Percentiles rank a stretch among this genome's conserved stretches.
These are phyloP conservation scores for Leccinum variicolor DNA, from an alignment of 768 basidiomycete species.

Conservation along the genomic window DNA sequence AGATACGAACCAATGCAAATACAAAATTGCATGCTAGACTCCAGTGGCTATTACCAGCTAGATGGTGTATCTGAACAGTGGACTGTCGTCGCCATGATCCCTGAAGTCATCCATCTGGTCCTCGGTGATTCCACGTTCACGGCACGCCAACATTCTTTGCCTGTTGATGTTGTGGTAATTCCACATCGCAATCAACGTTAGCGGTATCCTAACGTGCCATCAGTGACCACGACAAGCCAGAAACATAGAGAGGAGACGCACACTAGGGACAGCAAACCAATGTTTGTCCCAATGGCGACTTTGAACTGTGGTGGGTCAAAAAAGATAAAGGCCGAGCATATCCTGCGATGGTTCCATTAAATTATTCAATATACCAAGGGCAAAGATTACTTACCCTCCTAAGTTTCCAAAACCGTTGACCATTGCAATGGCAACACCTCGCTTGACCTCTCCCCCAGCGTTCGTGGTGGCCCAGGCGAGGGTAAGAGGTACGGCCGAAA, in stretches of 20 bases:
- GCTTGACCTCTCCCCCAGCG: conserved; percentile 51
- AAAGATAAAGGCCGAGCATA: conserved; percentile 41
- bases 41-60: not conserved
- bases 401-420: conserved; percentile 54
- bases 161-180: conserved; percentile 45
- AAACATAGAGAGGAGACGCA: conserved; percentile 12
- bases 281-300: conserved; percentile 29
- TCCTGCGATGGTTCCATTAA: conserved; percentile 20
- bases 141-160: conserved; percentile 41
- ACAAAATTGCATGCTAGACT: not conserved
- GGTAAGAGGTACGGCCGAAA: conserved; percentile 39
- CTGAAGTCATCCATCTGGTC: conserved; percentile 37
- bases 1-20: not conserved
- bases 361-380: not conserved
- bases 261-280: conserved; percentile 25
- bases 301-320: conserved; percentile 36
- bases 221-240: conserved; percentile 24
- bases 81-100: conserved; percentile 49
- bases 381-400: conserved; percentile 41
- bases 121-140: conserved; percentile 39
- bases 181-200: conserved; percentile 41
- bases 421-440: conserved; percentile 48
- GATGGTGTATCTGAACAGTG: conserved; percentile 45
- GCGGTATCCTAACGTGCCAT: conserved; percentile 32
- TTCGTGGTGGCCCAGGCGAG: conserved; percentile 55